Percentiles rank a stretch among this genome's conserved stretches.
These are phyloP conservation scores for Cicer arietinum DNA, from an alignment of 306 rosid genomes.

Conservation along the genomic window DNA sequence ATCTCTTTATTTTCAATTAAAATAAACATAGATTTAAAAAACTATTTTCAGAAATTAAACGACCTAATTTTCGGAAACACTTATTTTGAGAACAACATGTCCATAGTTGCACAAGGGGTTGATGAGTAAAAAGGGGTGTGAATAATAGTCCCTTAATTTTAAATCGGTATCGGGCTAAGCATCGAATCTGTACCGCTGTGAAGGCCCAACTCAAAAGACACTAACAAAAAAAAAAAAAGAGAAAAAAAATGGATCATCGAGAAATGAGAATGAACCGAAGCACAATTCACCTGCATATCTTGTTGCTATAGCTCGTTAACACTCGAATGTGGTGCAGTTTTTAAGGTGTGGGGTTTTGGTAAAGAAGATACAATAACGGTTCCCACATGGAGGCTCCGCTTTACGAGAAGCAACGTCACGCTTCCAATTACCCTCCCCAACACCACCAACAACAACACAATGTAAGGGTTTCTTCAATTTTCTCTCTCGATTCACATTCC, in stretches of 20 bases:
- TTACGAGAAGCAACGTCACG: conserved; percentile 80
- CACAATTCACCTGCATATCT: conserved; percentile 11
- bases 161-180: neutral
- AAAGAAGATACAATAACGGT: conserved; percentile 37
- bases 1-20: too few species aligned
- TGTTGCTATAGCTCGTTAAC: conserved; percentile 9
- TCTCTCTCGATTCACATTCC: conserved; percentile 21
- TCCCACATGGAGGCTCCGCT: conserved; percentile 66
- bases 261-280: conserved; percentile 35
- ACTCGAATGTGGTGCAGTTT: conserved; percentile 48
- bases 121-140: too few species aligned
- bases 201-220: neutral
- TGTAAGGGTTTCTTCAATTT: conserved; percentile 32
- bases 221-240: neutral
- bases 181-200: neutral
- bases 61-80: too few species aligned
- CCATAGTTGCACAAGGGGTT: too few species aligned
- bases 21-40: too few species aligned
- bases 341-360: conserved; percentile 53
- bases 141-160: too few species aligned
- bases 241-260: conserved; percentile 3
- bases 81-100: too few species aligned
- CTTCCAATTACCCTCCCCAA: conserved; percentile 72
- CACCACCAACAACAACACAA: conserved; percentile 32
- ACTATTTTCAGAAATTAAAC: too few species aligned